phyloP scores from a whole-genome alignment of 805 yeast genomes.

The Ogataea haglerorum region DNA sequence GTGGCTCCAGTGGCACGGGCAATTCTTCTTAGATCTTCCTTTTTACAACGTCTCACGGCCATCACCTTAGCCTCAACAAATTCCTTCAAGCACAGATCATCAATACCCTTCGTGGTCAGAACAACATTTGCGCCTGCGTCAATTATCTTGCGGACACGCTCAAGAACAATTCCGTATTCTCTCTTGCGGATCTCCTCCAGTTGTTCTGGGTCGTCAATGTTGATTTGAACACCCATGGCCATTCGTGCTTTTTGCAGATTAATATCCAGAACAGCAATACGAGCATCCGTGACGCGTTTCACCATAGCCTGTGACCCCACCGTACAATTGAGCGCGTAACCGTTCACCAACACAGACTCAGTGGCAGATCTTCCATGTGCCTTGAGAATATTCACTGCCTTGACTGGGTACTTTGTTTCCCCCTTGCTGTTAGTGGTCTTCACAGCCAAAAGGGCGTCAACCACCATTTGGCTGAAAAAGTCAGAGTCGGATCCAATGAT shows the following conservation, averaged over 20 bases:
- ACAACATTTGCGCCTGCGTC: constrained; percentile 91
- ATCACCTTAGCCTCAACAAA: constrained; percentile 88
- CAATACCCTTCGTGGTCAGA: constrained; percentile 91
- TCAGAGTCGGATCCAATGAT: constrained; percentile 93
- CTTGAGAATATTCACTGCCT: constrained; percentile 92
- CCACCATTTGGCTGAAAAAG: constrained; percentile 86
- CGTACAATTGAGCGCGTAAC: constrained; percentile 95
- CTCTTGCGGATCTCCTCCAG: constrained; percentile 88
- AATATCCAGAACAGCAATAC: constrained; percentile 84
- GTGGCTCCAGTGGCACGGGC: constrained; percentile 99
- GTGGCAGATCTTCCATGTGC: constrained; percentile 93
- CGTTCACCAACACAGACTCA: constrained; percentile 84
- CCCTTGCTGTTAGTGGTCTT: constrained; percentile 86
- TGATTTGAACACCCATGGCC: constrained; percentile 98
- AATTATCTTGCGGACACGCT: constrained; percentile 76
- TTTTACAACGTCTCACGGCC: constrained; percentile 96
- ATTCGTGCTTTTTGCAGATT: constrained; percentile 93
- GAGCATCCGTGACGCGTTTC: constrained; percentile 64
- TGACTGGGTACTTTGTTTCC: constrained; percentile 89
- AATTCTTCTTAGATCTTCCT: constrained; percentile 93
- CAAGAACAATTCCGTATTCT: constrained; percentile 81
- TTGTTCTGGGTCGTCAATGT: constrained; percentile 90
- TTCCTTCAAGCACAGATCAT: constrained; percentile 85
- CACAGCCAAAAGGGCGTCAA: constrained; percentile 93
- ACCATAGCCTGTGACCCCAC: constrained; percentile 97